Conservation (phyloP, 2,329 filamentous ascomycete genomes). For the Paramyrothecium roridum region DNA sequence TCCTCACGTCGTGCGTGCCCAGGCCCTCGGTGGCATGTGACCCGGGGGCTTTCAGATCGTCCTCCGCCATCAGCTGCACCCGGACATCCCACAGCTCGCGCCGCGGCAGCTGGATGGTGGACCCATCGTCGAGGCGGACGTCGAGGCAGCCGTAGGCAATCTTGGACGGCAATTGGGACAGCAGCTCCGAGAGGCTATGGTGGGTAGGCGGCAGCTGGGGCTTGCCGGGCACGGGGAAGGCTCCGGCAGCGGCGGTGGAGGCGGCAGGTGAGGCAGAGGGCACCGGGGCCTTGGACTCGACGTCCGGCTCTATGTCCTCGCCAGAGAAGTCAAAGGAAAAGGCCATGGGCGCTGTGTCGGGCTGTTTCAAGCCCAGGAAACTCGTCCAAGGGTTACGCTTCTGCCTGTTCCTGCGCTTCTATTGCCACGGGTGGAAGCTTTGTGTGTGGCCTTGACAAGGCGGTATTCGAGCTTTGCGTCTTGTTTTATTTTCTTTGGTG, state of each 20-base stretch:
- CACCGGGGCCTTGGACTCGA: slow-evolving; percentile 23
- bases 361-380: no score
- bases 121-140: slow-evolving; percentile 55
- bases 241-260: slow-evolving; percentile 26
- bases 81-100: slow-evolving; percentile 80
- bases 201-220: slow-evolving; percentile 52
- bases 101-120: slow-evolving; percentile 57
- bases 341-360: slow-evolving; percentile 27
- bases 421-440: no score
- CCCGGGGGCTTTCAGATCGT: slow-evolving; percentile 40
- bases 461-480: no score
- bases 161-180: slow-evolving; percentile 66
- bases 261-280: slow-evolving; percentile 10
- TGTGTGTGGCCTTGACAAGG: no score
- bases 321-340: slow-evolving; percentile 62
- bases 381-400: background rate
- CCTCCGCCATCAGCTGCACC: slow-evolving; percentile 76
- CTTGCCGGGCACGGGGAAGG: slow-evolving; percentile 61
- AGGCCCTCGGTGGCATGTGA: slow-evolving; percentile 41
- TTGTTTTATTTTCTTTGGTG: background rate
- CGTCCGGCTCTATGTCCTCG: slow-evolving; percentile 59
- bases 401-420: slow-evolving; percentile 1
- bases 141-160: slow-evolving; percentile 64
- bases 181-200: slow-evolving; percentile 48
- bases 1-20: slow-evolving; percentile 71